Evolutionary conservation across 2,329 filamentous ascomycete genomes (phyloP).

Genomic region (Dissoconium aciculare): DNA sequence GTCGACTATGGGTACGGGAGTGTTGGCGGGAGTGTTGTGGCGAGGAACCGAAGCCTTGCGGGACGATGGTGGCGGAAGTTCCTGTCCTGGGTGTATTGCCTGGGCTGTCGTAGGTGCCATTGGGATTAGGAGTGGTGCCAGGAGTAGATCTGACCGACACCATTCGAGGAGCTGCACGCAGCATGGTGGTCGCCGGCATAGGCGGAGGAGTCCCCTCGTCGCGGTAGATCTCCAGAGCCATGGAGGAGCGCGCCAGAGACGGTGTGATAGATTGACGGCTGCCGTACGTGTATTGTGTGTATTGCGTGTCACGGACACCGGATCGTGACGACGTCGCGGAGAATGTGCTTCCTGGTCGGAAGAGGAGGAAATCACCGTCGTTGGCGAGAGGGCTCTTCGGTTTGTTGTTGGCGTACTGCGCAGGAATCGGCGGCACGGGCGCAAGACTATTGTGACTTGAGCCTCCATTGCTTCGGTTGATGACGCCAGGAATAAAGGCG

Average conservation of each 20-base stretch:
- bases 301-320: slow-evolving; percentile 13
- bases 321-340: slow-evolving; percentile 51
- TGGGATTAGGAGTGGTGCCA: slow-evolving; percentile 8
- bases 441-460: slow-evolving; percentile 41
- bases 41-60: slow-evolving; percentile 28
- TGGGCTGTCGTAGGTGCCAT: slow-evolving; percentile 5
- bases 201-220: slow-evolving; percentile 74
- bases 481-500: slow-evolving; percentile 89
- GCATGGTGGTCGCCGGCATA: slow-evolving; percentile 67
- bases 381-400: slow-evolving; percentile 38
- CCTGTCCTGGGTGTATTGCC: slow-evolving; percentile 6
- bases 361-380: slow-evolving; percentile 71
- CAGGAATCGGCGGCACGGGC: slow-evolving; percentile 86
- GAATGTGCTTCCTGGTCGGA: slow-evolving; percentile 85
- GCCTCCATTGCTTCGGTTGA: slow-evolving; percentile 73
- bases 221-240: slow-evolving; percentile 87
- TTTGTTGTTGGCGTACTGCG: slow-evolving; percentile 34
- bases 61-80: slow-evolving; percentile 7
- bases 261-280: slow-evolving; percentile 35
- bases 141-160: slow-evolving; percentile 61
- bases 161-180: slow-evolving; percentile 77
- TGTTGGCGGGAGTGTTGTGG: slow-evolving; percentile 17
- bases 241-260: slow-evolving; percentile 38
- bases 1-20: slow-evolving; percentile 24
- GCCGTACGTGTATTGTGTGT: slow-evolving; percentile 25